These are phyloP conservation scores for Alternaria sp. DNA, from an alignment of 2,329 filamentous ascomycete species.

Conservation along the genomic window DNA sequence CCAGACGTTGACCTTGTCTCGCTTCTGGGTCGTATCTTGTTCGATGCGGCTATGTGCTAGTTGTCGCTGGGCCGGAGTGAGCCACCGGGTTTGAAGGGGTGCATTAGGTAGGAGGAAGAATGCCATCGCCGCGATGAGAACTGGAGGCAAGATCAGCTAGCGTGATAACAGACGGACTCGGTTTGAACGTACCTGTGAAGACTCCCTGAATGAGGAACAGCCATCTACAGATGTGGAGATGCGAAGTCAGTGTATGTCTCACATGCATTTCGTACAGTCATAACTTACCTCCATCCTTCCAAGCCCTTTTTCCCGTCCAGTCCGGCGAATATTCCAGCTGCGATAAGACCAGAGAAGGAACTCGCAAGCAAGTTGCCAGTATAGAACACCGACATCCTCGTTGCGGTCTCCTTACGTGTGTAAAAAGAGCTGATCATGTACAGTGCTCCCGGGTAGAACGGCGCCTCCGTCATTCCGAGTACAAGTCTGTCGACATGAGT, in stretches of 20 bases:
- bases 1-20: conserved; percentile 31
- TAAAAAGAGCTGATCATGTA: conserved; percentile 51
- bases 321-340: conserved; percentile 45
- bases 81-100: conserved; percentile 54
- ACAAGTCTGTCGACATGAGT: not conserved
- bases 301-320: conserved; percentile 53
- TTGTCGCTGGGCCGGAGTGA: conserved; percentile 55
- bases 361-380: conserved; percentile 53
- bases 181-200: conserved; percentile 28
- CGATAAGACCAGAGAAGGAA: conserved; percentile 55
- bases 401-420: conserved; percentile 47
- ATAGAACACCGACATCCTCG: conserved; percentile 47
- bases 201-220: conserved; percentile 55
- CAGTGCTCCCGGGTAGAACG: conserved; percentile 45
- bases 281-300: conserved; percentile 44
- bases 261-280: too few relatives aligned
- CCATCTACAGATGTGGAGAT: conserved; percentile 31
- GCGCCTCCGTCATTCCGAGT: not conserved
- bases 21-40: conserved; percentile 55
- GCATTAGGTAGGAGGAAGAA: conserved; percentile 37
- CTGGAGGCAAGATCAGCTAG: not conserved
- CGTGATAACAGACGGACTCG: not conserved
- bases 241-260: too few relatives aligned
- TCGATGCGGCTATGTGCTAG: conserved; percentile 42
- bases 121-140: not conserved